These are phyloP conservation scores for Kokia cookei DNA, from an alignment of 441 rosid genomes.

Conservation along the genomic window DNA sequence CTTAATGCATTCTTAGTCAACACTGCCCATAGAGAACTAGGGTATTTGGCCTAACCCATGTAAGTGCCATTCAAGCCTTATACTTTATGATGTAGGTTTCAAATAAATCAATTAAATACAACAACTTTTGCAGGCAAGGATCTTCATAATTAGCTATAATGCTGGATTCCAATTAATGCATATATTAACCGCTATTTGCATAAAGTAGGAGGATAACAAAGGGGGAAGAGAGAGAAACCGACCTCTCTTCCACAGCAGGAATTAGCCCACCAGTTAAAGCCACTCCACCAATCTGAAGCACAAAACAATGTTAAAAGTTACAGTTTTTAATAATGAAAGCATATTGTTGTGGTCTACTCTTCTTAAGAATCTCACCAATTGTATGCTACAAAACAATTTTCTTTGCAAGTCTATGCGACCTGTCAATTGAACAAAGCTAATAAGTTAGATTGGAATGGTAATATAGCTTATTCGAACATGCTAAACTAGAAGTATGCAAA, in stretches of 20 bases:
- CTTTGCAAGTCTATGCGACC: slow-evolving; percentile 94
- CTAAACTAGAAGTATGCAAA: slow-evolving; percentile 3
- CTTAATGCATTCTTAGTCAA: neutral
- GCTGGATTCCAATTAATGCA: neutral
- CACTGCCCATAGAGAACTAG: neutral
- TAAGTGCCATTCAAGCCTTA: neutral
- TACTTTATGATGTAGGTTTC: too few relatives aligned
- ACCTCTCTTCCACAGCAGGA: slow-evolving; percentile 90
- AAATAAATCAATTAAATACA: too few relatives aligned
- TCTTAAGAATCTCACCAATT: slow-evolving; percentile 49
- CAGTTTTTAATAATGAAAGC: neutral
- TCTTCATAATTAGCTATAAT: neutral
- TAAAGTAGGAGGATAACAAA: neutral
- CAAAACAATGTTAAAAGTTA: slow-evolving; percentile 15
- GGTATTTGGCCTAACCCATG: neutral
- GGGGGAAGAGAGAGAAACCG: slow-evolving; percentile 11
- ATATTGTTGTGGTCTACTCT: neutral
- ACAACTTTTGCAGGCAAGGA: neutral
- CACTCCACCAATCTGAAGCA: slow-evolving; percentile 85
- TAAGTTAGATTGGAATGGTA: slow-evolving; percentile 6
- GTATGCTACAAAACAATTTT: slow-evolving; percentile 85
- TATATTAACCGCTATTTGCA: neutral
- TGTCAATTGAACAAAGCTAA: slow-evolving; percentile 19
- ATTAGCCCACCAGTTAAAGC: slow-evolving; percentile 80
- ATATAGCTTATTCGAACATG: slow-evolving; percentile 7